Evolutionary conservation across 148 eudicot species (phyloP).

Genomic region (Pouteria glomerata): DNA sequence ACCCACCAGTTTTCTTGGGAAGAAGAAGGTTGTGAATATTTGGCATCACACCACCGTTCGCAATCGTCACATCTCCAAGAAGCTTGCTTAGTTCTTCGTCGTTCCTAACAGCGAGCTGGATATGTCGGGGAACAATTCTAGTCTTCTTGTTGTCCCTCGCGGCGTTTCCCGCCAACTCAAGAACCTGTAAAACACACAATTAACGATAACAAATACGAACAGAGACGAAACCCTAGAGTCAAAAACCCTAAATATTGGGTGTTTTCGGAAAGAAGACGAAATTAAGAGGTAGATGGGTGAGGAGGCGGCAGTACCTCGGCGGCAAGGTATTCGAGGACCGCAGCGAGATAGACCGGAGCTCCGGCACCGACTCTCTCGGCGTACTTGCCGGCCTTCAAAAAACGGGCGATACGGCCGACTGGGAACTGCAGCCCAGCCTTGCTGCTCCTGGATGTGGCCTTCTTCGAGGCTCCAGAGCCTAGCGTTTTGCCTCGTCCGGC

Average conservation of each 20-base stretch:
- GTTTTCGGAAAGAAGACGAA: background rate
- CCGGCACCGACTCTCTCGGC: conserved; percentile 93
- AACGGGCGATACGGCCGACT: conserved; percentile 79
- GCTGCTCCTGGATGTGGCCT: conserved; percentile 76
- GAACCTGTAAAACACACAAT: conserved; percentile 33
- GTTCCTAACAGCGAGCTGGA: conserved; percentile 75
- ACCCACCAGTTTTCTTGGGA: conserved; percentile 55
- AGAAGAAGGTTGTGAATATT: conserved; percentile 80
- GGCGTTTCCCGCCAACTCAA: conserved; percentile 89
- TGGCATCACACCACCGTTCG: conserved; percentile 92
- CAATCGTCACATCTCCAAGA: conserved; percentile 82
- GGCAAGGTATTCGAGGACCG: conserved; percentile 84
- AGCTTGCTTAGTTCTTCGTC: conserved; percentile 85
- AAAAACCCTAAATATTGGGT: conserved; percentile 5
- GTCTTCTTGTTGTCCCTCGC: conserved; percentile 94
- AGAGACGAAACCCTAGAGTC: background rate
- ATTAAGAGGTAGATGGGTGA: background rate
- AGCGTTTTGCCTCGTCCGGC: conserved; percentile 83
- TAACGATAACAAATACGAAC: background rate
- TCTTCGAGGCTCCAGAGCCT: conserved; percentile 68
- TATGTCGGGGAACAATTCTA: conserved; percentile 73
- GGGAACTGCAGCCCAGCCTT: conserved; percentile 89
- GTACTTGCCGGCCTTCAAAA: conserved; percentile 79
- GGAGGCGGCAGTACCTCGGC: too few relatives aligned
- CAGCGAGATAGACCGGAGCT: conserved; percentile 86